Conservation (phyloP, 2,329 filamentous ascomycete genomes). For the Penicillium occitanis region DNA sequence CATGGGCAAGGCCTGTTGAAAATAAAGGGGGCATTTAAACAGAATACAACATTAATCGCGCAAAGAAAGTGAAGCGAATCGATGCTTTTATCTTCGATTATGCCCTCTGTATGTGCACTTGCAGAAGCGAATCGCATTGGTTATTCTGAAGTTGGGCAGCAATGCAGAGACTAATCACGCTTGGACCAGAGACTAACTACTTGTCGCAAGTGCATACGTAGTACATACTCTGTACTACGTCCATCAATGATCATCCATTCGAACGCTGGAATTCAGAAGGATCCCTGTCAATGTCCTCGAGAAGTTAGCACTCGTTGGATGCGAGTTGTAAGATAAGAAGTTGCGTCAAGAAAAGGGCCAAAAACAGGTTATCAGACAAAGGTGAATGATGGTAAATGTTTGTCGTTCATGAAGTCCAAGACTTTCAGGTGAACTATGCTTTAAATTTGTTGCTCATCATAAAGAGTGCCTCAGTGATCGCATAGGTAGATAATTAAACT, state of each 20-base stretch:
- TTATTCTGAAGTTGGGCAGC: conserved; percentile 20
- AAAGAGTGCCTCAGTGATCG: conserved; percentile 13
- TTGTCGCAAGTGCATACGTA: neutral
- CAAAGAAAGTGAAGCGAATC: neutral
- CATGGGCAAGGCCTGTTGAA: neutral
- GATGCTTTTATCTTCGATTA: conserved; percentile 9
- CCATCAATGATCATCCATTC: neutral
- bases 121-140: neutral
- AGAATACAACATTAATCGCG: neutral
- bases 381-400: conserved; percentile 31
- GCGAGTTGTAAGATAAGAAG: neutral
- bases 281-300: neutral
- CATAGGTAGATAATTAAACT: neutral
- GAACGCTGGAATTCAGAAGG: neutral
- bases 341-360: neutral
- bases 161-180: conserved; percentile 21
- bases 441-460: conserved; percentile 30
- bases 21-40: neutral
- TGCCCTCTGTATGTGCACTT: neutral
- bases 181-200: conserved; percentile 8
- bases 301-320: conserved; percentile 4
- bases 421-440: conserved; percentile 35
- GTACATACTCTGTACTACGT: no score
- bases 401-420: conserved; percentile 31
- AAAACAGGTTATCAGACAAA: conserved; percentile 23